Conservation (phyloP, 345 rosid genomes). For the Ailanthus altissimus region DNA sequence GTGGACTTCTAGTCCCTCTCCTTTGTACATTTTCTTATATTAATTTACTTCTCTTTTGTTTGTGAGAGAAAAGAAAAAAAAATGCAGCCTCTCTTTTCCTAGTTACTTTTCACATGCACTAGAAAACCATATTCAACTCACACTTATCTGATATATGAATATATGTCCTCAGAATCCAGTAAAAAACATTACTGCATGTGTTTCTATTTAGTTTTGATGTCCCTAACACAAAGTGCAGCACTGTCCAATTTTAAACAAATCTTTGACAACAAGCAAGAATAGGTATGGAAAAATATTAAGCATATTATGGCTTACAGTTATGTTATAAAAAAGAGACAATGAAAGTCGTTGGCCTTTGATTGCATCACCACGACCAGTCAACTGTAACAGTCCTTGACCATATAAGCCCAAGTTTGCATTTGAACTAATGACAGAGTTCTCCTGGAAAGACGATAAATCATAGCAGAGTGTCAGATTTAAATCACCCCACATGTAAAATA, state of each 20-base stretch:
- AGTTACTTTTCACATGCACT: background rate
- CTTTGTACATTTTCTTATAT: no score
- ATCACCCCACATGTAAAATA: conserved; percentile 8
- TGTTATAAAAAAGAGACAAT: conserved; percentile 87
- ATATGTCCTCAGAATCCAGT: background rate
- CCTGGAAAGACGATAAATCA: conserved; percentile 53
- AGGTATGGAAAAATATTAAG: conserved; percentile 6
- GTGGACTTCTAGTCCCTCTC: no score
- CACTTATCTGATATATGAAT: background rate
- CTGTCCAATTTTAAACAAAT: background rate
- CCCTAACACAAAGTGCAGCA: background rate
- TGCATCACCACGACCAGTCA: conserved; percentile 88
- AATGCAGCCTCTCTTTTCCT: background rate
- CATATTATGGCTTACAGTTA: conserved; percentile 67
- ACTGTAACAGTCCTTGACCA: conserved; percentile 87
- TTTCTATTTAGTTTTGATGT: conserved; percentile 6
- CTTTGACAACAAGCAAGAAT: conserved; percentile 18
- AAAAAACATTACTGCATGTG: background rate
- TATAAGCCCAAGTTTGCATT: conserved; percentile 84
- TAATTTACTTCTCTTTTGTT: background rate
- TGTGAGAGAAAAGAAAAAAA: no score
- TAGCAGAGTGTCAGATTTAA: conserved; percentile 16
- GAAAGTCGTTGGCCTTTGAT: conserved; percentile 94
- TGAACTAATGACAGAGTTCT: conserved; percentile 76
- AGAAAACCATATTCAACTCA: background rate